phyloP scores from a whole-genome alignment of 257 asterid genomes.

The Solanum corneliomulleri region DNA sequence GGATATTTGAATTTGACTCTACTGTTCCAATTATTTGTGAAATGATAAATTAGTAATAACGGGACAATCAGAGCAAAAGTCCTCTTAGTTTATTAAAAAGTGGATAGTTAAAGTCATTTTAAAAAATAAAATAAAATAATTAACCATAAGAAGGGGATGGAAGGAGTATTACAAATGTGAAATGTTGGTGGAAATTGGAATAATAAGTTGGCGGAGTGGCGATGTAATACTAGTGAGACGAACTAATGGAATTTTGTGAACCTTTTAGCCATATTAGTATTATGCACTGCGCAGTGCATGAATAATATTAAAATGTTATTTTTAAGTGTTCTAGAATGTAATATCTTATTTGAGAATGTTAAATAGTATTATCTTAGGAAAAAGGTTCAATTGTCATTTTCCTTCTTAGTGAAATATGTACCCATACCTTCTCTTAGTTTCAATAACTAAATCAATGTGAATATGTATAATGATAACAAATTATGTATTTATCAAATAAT shows the following conservation, averaged over 20 bases:
- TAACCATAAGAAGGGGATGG: background rate
- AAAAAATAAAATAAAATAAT: too few species aligned
- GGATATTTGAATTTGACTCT: background rate
- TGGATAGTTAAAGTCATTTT: background rate
- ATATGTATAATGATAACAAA: background rate
- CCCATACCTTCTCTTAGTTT: background rate
- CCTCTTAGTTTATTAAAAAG: background rate
- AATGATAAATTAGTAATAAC: background rate
- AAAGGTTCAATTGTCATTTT: background rate
- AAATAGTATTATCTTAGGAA: background rate
- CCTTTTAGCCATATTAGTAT: background rate
- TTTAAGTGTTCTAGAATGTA: background rate
- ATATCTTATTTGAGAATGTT: background rate
- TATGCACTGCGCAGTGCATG: background rate
- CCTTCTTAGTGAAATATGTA: background rate
- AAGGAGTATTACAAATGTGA: background rate
- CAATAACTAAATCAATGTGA: background rate
- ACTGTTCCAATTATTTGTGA: background rate
- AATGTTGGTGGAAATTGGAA: background rate
- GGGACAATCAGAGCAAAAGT: background rate
- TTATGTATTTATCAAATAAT: background rate
- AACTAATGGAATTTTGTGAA: background rate
- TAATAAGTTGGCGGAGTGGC: background rate
- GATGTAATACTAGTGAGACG: background rate
- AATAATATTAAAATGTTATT: too few species aligned